Conservation (phyloP, 305 asterid species). For the Euphrasia arctica region DNA sequence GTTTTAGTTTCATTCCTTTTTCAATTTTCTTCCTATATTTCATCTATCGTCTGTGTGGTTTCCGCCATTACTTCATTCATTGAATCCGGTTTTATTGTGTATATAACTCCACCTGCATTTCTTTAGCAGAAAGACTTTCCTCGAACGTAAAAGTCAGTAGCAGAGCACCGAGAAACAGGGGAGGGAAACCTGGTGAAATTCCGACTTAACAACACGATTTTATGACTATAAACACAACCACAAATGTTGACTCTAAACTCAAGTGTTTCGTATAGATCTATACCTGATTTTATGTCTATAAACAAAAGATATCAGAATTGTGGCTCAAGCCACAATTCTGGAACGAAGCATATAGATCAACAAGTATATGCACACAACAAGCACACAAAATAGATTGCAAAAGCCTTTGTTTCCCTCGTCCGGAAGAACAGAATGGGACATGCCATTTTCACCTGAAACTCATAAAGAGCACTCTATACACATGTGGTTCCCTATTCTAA, state of each 20-base stretch:
- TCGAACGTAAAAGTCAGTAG: too few species aligned
- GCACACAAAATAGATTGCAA: conserved; percentile 16
- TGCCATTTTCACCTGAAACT: conserved; percentile 28
- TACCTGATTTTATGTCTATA: too few species aligned
- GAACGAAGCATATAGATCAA: background rate
- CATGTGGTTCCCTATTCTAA: conserved; percentile 26
- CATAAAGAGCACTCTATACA: conserved; percentile 21
- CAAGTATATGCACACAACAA: background rate
- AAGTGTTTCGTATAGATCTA: too few species aligned
- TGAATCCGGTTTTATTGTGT: conserved; percentile 31
- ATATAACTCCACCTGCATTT: conserved; percentile 22
- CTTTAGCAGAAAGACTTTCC: conserved; percentile 14
- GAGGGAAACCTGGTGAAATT: too few species aligned
- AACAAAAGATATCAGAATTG: too few species aligned
- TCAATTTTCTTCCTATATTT: conserved; percentile 26
- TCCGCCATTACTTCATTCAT: conserved; percentile 28
- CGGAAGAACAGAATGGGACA: conserved; percentile 1
- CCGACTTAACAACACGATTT: too few species aligned
- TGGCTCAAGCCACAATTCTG: background rate
- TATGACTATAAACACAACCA: too few species aligned
- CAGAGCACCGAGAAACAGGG: too few species aligned
- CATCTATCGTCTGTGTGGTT: background rate
- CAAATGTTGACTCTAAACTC: too few species aligned
- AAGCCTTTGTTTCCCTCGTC: conserved; percentile 4
- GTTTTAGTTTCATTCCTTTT: conserved; percentile 28